phyloP scores from a whole-genome alignment of 1,139 yeast species.

The Diutina sp. region DNA sequence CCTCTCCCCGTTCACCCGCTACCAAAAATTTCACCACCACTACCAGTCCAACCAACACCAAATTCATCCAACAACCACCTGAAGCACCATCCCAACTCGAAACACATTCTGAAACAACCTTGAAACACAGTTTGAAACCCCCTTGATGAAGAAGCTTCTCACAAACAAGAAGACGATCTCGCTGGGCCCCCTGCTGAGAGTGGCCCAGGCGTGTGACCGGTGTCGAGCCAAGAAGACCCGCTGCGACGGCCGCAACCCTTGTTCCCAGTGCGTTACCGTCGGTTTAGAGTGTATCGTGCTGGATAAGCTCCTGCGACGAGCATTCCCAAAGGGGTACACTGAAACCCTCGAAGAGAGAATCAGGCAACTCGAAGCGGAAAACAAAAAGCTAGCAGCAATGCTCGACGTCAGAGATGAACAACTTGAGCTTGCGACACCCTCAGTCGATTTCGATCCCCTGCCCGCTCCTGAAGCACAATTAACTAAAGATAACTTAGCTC shows the following conservation, averaged over 20 bases:
- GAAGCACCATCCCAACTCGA: background rate
- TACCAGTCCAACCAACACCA: background rate
- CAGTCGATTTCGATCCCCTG: background rate
- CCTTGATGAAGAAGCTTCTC: background rate
- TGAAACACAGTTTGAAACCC: background rate
- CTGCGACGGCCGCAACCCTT: slow-evolving; percentile 56
- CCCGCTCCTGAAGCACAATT: background rate
- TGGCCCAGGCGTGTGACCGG: slow-evolving; percentile 81
- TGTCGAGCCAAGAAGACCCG: slow-evolving; percentile 72
- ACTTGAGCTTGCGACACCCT: slow-evolving; percentile 13
- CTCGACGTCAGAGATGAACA: slow-evolving; percentile 54
- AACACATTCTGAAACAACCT: background rate
- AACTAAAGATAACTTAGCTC: background rate
- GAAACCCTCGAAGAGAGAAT: slow-evolving; percentile 34
- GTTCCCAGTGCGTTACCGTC: slow-evolving; percentile 28
- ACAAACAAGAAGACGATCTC: background rate
- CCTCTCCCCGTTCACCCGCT: background rate
- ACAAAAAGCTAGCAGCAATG: slow-evolving; percentile 28
- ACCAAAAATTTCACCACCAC: background rate
- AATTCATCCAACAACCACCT: background rate
- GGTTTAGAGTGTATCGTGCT: slow-evolving; percentile 34
- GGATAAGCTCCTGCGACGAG: slow-evolving; percentile 28
- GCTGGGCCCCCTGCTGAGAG: slow-evolving; percentile 16
- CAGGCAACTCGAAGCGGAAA: slow-evolving; percentile 31
- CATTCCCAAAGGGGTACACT: slow-evolving; percentile 37